Percentiles rank a stretch among this genome's conserved stretches.
These are phyloP conservation scores for Nicotiana otophora DNA, from an alignment of 257 asterid species.

Conservation along the genomic window DNA sequence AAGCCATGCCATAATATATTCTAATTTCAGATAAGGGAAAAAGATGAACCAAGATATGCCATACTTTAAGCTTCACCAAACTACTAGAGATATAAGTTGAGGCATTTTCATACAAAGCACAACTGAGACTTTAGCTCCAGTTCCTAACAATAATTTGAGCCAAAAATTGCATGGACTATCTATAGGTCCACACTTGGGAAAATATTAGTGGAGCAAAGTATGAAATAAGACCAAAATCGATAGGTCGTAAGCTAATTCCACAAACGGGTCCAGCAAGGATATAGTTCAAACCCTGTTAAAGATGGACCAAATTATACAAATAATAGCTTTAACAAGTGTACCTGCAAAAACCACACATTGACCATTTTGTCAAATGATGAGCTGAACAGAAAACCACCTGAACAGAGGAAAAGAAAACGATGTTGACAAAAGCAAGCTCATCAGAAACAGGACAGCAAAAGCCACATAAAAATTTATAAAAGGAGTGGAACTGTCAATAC, in stretches of 20 bases:
- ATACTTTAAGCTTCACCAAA: background rate
- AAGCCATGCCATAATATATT: background rate
- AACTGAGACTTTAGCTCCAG: background rate
- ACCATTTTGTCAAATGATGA: slow-evolving; percentile 78
- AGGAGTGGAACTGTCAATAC: background rate
- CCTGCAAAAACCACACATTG: slow-evolving; percentile 89
- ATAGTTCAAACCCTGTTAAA: background rate
- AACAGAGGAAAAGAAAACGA: slow-evolving; percentile 12
- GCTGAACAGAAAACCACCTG: slow-evolving; percentile 93
- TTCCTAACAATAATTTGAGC: background rate
- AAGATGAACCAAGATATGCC: background rate
- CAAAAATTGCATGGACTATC: background rate
- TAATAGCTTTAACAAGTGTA: slow-evolving; percentile 22
- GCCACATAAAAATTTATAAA: background rate
- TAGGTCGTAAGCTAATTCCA: background rate
- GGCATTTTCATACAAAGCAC: too few species aligned
- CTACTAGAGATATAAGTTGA: background rate
- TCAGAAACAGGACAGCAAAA: slow-evolving; percentile 2
- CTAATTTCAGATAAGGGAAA: background rate
- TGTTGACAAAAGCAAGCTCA: slow-evolving; percentile 10
- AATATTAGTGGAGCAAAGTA: background rate
- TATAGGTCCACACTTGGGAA: background rate
- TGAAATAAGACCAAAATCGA: background rate
- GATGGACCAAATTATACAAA: background rate
- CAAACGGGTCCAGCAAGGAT: background rate